Evolutionary conservation across 2,329 filamentous ascomycete genomes (phyloP), one percentile per base, ranked within the genome.

Genomic region (Pezicula neosporulosa): DNA sequence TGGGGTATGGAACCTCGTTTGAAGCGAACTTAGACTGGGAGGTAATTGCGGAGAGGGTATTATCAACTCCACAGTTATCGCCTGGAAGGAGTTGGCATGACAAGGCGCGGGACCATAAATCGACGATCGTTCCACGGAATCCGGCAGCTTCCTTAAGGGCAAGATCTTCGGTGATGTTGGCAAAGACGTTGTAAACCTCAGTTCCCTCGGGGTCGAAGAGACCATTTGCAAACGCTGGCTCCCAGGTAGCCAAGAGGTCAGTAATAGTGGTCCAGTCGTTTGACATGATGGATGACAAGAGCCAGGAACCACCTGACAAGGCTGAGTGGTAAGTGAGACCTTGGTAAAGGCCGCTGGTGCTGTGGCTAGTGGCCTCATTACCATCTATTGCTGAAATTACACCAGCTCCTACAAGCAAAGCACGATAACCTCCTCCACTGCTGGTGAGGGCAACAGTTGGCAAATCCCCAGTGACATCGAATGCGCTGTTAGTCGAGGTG

Each of bases 371-470:
- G 3, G 10, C 16, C 16, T 60, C 61, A 9, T 58, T 52, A 12
- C 39, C 50, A 48, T 66, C 63, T 18, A 67, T 45, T 3, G 58
- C 62, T 45, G 61, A 55, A 37, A 65, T 51, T 33, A 63, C 58
- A 30, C 65, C 65, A 13, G 65, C 65, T 6, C 62, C 65, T 15
- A 51, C 57, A 15, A 68, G 55, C 15, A 66, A 54, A 5, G 64
- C 58, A 6, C 65, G 55, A 42, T 60, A 65, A 6, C 64, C 63
- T 39, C 66, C 65, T 30, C 65, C 64, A 7, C 63, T 66, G 48
- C 57, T 56, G 7, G 60, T 55, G 24, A 65, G 44, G 16, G 55
- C 63, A 41, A 61, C 56, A 5, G 56, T 58, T 19, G 60, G 61
- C 47, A 62, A 19, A 4, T 51, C 38, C 3, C 52, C 42, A 15